Base-by-base conservation (phyloP, 306 rosid species). In the Oxytropis ochrocephala region DNA sequence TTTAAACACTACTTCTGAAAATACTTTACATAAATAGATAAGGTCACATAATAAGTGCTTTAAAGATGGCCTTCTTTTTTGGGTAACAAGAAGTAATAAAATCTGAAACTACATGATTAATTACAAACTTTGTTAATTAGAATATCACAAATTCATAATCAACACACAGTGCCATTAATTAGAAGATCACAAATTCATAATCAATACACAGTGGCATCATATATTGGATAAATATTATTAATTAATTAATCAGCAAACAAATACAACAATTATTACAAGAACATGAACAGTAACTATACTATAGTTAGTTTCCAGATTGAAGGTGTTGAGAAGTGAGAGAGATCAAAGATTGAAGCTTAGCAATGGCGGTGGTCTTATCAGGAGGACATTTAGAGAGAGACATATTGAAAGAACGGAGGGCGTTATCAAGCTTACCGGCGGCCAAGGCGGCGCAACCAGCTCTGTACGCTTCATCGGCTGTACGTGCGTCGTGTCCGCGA, bases 391-490 rank as follows among this genome's bases (percentile, higher is more conserved):
- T 85, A 4, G 90, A 82, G 9, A 93, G 86, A 21, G 98, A 82
- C 14, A 81, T 48, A 24, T 84, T 90, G 72, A 88, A 75, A 8
- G 82, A 88, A 11, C 68, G 74, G 50, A 86, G 84, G 64, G 97
- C 97, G 64, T 88, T 95, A 0, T 88, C 91, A 4, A 87, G 81
- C 54, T 90, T 85, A 8, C 96, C 98, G 0, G 82, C 83, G 21
- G 96, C 87, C 77, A 90, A 80, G 42, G 96, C 93, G 5, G 87
- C 87, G 72, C 98, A 93, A 2, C 98, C 96, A 9, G 88, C 90
- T 69, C 81, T 90, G 55, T 86, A 93, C 4, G 97, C 91, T 51
- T 85, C 92, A 32, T 93, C 98, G 1, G 97, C 97, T 69, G 77
- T 49, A 9, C 84, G 84, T 0, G 78, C 91, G 78, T 85, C 96